Evolutionary conservation across 2,329 filamentous ascomycete genomes (phyloP).

Genomic region (Amesomyces nigricolor): DNA sequence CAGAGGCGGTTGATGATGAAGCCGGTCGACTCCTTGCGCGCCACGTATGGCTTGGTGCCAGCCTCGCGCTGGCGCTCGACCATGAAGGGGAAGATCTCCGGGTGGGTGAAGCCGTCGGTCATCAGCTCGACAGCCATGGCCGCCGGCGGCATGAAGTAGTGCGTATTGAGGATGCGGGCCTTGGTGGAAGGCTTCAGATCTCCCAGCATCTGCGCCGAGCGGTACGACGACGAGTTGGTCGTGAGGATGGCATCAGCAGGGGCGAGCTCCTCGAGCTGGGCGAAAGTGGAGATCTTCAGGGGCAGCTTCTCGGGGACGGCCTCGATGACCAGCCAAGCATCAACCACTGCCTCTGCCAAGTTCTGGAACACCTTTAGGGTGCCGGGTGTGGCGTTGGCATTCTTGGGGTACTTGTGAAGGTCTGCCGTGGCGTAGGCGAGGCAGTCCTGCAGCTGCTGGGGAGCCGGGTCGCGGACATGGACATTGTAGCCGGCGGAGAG

Average conservation of each 20-base stretch:
- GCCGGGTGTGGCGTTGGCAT: conserved; percentile 8
- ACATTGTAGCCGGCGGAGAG: conserved; percentile 39
- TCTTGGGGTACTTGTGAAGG: no score
- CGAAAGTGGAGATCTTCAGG: conserved; percentile 45
- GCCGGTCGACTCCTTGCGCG: conserved; percentile 43
- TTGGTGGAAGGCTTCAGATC: conserved; percentile 36
- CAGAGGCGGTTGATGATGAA: conserved; percentile 43
- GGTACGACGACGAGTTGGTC: conserved; percentile 48
- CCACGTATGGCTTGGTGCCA: conserved; percentile 37
- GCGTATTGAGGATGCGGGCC: conserved; percentile 41
- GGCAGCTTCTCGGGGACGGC: conserved; percentile 45
- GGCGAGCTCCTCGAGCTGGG: conserved; percentile 38
- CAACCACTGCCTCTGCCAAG: conserved; percentile 35
- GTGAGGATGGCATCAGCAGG: conserved; percentile 44
- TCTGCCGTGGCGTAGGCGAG: conserved; percentile 36
- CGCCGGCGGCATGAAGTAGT: conserved; percentile 45
- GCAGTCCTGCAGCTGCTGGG: conserved; percentile 33
- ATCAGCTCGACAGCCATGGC: conserved; percentile 46
- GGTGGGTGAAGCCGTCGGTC: conserved; percentile 42
- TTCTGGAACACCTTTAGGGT: conserved; percentile 29
- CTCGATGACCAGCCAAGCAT: conserved; percentile 50
- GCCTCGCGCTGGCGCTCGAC: conserved; percentile 34
- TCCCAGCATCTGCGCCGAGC: conserved; percentile 42
- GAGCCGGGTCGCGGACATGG: conserved; percentile 38
- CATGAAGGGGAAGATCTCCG: conserved; percentile 41